Base-by-base conservation (phyloP, 225 moss, liverwort and hornwort genomes). In the Pseudoscleropodium purum region DNA sequence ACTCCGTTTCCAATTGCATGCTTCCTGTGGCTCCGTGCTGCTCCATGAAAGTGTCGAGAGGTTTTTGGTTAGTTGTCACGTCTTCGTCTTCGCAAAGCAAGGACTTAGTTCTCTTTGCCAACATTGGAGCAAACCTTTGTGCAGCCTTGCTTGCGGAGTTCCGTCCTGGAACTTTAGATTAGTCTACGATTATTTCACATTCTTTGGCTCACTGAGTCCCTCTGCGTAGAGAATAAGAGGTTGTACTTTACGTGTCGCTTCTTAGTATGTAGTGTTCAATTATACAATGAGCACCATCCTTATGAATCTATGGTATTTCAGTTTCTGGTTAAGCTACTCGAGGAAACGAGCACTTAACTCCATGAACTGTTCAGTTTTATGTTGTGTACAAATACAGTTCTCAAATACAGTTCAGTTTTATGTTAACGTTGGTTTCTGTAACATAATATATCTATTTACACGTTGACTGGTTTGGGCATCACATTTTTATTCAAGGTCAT, bases 201-300 rank as follows among this genome's bases (percentile, higher is more conserved):
- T 89, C 91, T 91, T 91, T 89, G 89, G 87, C 84, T 91, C 86
- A 29, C 54, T 43, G 91, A 89, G 83, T 79, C 91, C 87, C 89
- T 89, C 82, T 63, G 23, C 86, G 34, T 86, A 82, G 89, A 86
- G 68, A 82, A 61, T 86, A 88, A 86, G 79, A 84, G 91, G 86
- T 86, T 67, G 76, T 85, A 70, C 84, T 87, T 68, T 63, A 45
- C 17, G 24, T 30, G 37, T 85, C 25, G 70, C 90, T 87, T 70
- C 51, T 47, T 72, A 49, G 79, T 59, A 82, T 84, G 43, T 73
- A 65, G 79, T 79, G 75, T 84, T 89, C 76, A 79, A 83, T 73
- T 49, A 51, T 51, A 80, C 73, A 72, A 78, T 87, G 77, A 70
- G 79, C 64, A 65, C 79, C 84, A 78, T 84, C 62, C 63, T 73